Conservation (phyloP, 768 basidiomycete genomes). For the Sarcodon aspratus region DNA sequence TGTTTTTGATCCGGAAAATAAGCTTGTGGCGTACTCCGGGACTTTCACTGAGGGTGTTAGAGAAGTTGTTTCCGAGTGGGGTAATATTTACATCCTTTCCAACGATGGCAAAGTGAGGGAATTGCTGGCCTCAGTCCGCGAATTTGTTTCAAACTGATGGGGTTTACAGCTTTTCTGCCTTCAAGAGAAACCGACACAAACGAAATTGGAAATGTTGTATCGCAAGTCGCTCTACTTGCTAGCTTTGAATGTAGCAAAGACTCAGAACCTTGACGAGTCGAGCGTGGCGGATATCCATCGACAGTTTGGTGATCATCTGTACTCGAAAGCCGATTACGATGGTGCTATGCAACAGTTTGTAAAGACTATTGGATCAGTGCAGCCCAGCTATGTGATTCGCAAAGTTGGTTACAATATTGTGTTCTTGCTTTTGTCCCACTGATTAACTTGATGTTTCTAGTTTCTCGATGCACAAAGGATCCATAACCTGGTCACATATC, state of each 20-base stretch:
- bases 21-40: slow-evolving; percentile 76
- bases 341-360: slow-evolving; percentile 89
- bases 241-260: slow-evolving; percentile 75
- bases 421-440: background rate
- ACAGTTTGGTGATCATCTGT: slow-evolving; percentile 87
- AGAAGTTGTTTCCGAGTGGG: slow-evolving; percentile 76
- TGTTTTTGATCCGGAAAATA: slow-evolving; percentile 87
- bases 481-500: slow-evolving; percentile 88
- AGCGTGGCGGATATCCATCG: slow-evolving; percentile 83
- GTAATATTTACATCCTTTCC: slow-evolving; percentile 65
- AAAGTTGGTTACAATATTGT: slow-evolving; percentile 44
- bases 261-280: slow-evolving; percentile 59
- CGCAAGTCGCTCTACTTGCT: slow-evolving; percentile 66
- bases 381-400: slow-evolving; percentile 93
- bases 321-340: slow-evolving; percentile 85
- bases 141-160: background rate
- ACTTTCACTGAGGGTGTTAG: slow-evolving; percentile 77
- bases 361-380: slow-evolving; percentile 78
- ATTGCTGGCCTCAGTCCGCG: background rate
- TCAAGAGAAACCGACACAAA: slow-evolving; percentile 68
- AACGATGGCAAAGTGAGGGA: slow-evolving; percentile 63
- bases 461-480: slow-evolving; percentile 96
- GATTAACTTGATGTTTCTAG: slow-evolving; percentile 26
- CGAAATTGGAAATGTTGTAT: slow-evolving; percentile 83
- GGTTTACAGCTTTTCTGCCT: slow-evolving; percentile 45